phyloP scores from a whole-genome alignment of 2,329 filamentous ascomycete genomes.

The Malbranchea zuffiana region DNA sequence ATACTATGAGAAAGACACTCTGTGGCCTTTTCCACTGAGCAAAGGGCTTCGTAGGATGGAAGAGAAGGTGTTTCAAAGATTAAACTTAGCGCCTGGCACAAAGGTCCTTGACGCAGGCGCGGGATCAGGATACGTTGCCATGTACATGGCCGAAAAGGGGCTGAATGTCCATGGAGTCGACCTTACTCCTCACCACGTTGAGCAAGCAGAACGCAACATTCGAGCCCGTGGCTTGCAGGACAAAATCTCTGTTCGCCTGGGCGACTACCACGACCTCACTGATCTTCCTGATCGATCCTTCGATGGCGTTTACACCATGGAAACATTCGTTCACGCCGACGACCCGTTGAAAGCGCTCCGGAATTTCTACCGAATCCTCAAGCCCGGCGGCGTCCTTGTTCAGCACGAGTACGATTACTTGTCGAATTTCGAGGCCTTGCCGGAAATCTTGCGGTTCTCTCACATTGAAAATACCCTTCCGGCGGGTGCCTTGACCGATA shows the following conservation, averaged over 20 bases:
- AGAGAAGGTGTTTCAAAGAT: constrained; percentile 33
- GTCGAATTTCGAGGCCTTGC: constrained; percentile 5
- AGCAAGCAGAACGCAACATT: constrained; percentile 35
- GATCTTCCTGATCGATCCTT: constrained; percentile 29
- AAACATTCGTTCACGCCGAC: constrained; percentile 46
- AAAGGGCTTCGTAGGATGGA: constrained; percentile 40
- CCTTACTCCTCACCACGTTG: constrained; percentile 39
- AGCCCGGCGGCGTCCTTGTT: constrained; percentile 34
- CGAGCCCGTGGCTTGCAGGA: constrained; percentile 25
- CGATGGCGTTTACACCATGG: constrained; percentile 47
- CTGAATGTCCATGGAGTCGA: constrained; percentile 40
- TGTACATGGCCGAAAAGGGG: constrained; percentile 37
- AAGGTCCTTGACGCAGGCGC: constrained; percentile 44
- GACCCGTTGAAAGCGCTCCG: constrained; percentile 35
- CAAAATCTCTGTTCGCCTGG: constrained; percentile 31
- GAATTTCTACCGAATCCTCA: constrained; percentile 40
- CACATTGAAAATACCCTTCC: constrained; percentile 7
- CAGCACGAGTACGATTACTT: constrained; percentile 7
- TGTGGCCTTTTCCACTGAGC: constrained; percentile 41
- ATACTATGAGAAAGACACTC: constrained; percentile 37
- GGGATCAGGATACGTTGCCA: constrained; percentile 41
- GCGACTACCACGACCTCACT: constrained; percentile 45
- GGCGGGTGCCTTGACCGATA: constrained; percentile 2
- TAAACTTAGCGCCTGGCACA: constrained; percentile 32
- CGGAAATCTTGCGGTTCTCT: constrained; percentile 4